Evolutionary conservation across 2,329 filamentous ascomycete genomes (phyloP), one percentile per base, ranked within the genome.

Genomic region (Cryphonectria naterciae): DNA sequence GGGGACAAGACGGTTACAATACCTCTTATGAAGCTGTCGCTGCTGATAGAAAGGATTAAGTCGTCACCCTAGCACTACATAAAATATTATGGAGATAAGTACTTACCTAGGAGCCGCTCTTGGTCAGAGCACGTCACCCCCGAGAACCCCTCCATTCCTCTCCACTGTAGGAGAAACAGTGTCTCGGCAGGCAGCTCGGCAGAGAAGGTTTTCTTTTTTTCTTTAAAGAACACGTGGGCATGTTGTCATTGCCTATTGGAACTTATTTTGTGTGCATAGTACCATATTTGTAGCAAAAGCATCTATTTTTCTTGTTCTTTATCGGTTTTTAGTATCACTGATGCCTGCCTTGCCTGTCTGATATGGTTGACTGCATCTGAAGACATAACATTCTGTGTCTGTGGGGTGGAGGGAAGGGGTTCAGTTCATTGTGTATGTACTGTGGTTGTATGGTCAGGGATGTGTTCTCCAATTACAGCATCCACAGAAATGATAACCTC

Each of bases 171-270:
- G 58, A 39, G 58, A 37, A 61, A 61, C 58, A 61, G 1, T 61
- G 58, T 61, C 58, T 61, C 58, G 58, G 58, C 58, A 37, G 58
- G 58, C 58, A 61, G 22, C 58, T 39, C 15, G 58, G 35, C 22
- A 35, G 19, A 39, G 19, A 39, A 25, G 58, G 1, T 32, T 3
- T 3, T 32, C 0, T 32, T 32, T 32, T 32, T 32, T 32, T 32
- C 13, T 61, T n/a, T 61, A 15, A 17, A 43, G 11, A 39, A 39
- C 58, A 61, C 58, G 35, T 61, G 32, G 58, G 32, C 35, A 11
- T 11, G 8, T 6, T 61, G 22, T 61, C 58, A 61, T n/a, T 19
- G 22, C 11, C 19, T 1, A 6, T 39, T 61, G 17, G 32, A 39
- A 19, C 6, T 49, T 49, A 1, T 3, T n/a, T 8, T 10, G 1